Conservation (phyloP, 2,329 filamentous ascomycete genomes). For the Botryosphaeria dothidea region DNA sequence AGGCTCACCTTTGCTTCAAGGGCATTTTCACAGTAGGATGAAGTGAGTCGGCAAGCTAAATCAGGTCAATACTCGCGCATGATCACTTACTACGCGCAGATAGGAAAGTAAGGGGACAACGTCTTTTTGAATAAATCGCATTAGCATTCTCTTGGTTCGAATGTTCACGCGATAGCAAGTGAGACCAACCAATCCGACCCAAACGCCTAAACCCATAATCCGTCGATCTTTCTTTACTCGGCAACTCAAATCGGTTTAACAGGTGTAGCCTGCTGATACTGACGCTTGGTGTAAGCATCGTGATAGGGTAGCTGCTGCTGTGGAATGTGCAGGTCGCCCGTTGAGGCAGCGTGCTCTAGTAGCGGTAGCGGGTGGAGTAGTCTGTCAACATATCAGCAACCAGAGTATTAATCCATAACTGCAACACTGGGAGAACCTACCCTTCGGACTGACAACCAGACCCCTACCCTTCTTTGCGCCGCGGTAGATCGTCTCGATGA, state of each 20-base stretch:
- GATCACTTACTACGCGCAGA: neutral
- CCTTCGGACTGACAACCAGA: slow-evolving; percentile 95
- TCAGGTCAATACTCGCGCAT: neutral
- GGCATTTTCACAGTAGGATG: no score
- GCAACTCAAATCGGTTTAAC: neutral
- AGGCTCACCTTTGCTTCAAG: no score
- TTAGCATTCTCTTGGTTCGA: slow-evolving; percentile 8
- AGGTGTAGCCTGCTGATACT: neutral
- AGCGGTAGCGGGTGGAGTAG: slow-evolving; percentile 70
- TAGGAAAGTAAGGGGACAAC: neutral
- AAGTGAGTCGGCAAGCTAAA: no score
- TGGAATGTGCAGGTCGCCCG: neutral
- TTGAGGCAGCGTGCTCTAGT: slow-evolving; percentile 43
- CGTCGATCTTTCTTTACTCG: neutral
- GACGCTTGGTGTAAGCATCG: neutral
- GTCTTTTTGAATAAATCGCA: slow-evolving; percentile 11
- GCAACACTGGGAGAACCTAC: slow-evolving; percentile 39
- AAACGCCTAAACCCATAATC: neutral
- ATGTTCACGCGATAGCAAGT: neutral
- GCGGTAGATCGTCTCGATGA: slow-evolving; percentile 95
- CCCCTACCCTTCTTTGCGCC: slow-evolving; percentile 98
- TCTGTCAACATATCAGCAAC: slow-evolving; percentile 19
- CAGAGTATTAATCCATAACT: neutral
- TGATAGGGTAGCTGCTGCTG: neutral
- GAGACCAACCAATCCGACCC: slow-evolving; percentile 17